Evolutionary conservation across 192 early-diverging fungal genomes (phyloP), one percentile per base, ranked within the genome.

Genomic region (Phycomyces nitens): DNA sequence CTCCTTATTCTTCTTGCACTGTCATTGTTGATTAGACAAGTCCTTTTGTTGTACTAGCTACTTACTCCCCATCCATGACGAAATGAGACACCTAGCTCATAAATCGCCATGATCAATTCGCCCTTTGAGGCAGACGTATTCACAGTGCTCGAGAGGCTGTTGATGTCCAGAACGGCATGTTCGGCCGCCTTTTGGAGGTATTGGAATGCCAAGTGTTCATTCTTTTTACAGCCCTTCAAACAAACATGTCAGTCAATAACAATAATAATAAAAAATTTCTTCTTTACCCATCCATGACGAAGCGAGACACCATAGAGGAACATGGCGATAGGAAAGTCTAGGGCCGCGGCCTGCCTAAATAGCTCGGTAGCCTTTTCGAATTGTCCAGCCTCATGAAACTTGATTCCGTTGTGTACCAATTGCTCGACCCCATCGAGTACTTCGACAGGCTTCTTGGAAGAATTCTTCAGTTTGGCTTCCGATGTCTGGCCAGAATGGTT

Each of bases 281-380:
- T 41, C 71, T 53, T 72, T 75, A 86, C 62, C 89, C 89, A 92
- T 34, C 89, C 89, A 64, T 92, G 89, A 20, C 89, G 80, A 9
- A 89, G 69, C 1, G 89, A 88, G n/a, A 92, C 72, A 23, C 89
- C 89, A 68, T 86, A 89, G 65, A 92, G 80, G 61, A 92, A 84
- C 80, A 89, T 84, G 20, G 88, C 88, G 1, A 92, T 66, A 3
- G 88, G 88, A 54, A 79, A 84, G 34, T 85, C 73, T 49, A 72
- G 74, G 42, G 86, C 80, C 12, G 89, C 89, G 5, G 88, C 89
- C 11, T 84, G 61, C 57, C 78, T 80, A 63, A 91, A 91, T 55
- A 87, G 84, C n/a, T 75, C 73, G 0, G 88, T 86, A 7, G 89
- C 88, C 39, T 89, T 86, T 24, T 83, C 86, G 6, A 91, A 74